Evolutionary conservation across 2,329 filamentous ascomycete genomes (phyloP), one percentile per base, ranked within the genome.

Genomic region (Cordyceps cicadae): DNA sequence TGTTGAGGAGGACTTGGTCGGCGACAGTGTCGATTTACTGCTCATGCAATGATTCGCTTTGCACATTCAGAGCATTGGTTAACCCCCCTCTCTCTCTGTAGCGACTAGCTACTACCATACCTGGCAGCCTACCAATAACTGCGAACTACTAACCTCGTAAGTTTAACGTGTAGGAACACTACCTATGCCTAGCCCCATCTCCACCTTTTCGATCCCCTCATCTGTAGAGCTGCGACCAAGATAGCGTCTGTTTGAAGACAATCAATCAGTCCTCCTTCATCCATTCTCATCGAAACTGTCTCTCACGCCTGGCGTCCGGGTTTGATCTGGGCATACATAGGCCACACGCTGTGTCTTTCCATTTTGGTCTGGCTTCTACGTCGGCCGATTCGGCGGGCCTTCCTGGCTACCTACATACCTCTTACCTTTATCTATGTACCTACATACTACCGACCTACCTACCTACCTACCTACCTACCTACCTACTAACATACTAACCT

Each of bases 131-230:
- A 24, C 24, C 4, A 24, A 24, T 24, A 24, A 24, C 24, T 24
- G 24, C 24, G 2, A 24, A 24, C 24, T 24, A 24, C 24, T 24
- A 24, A 24, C n/a, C n/a, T n/a, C n/a, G n/a, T n/a, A n/a, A 24
- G 24, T 24, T 24, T 24, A 24, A 24, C 24, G 24, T 24, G 24
- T 24, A 24, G 24, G 24, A 24, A 24, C 24, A 24, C 24, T 24
- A 24, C 24, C 24, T 24, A 24, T 24, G 24, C 24, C 24, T 24
- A 59, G 51, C 50, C 51, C 58, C 58, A 60, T 60, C 58, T 45
- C 58, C 58, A 60, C 58, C 58, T 60, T 60, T 54, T 60, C 34
- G 58, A 60, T 54, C 58, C 58, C 58, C 58, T 60, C 58, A 60
- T 60, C 51, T 54, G 49, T 50, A 26, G 8, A 49, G 51, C 51